These are phyloP conservation scores for Mentha longifolia DNA, from an alignment of 257 asterid species.

Conservation along the genomic window DNA sequence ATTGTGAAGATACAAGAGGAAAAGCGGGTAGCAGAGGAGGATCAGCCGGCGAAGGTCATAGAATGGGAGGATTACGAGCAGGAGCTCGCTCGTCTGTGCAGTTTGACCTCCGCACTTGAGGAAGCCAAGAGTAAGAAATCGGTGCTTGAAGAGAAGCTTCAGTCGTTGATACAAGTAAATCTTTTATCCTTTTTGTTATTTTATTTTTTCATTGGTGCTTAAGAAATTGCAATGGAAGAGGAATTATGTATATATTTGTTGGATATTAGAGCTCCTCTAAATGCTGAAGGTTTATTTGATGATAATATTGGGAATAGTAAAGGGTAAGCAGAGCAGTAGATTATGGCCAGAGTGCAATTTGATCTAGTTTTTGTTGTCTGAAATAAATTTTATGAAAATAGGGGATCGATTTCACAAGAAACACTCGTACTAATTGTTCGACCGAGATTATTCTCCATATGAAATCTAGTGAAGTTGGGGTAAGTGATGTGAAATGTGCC, in stretches of 20 bases:
- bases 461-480: not conserved
- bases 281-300: not conserved
- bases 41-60: slow-evolving; percentile 50
- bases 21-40: slow-evolving; percentile 39
- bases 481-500: slow-evolving; percentile 11
- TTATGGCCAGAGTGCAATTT: slow-evolving; percentile 19
- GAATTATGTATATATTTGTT: slow-evolving; percentile 1
- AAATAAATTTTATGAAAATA: not conserved
- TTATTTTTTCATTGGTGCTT: not conserved
- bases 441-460: not conserved
- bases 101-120: slow-evolving; percentile 74
- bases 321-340: slow-evolving; percentile 6
- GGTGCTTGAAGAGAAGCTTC: slow-evolving; percentile 61
- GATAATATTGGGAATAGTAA: slow-evolving; percentile 1
- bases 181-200: not conserved
- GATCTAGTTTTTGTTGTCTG: not conserved
- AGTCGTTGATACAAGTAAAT: slow-evolving; percentile 62
- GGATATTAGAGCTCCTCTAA: not conserved
- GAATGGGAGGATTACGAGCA: slow-evolving; percentile 96
- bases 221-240: slow-evolving; percentile 1
- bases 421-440: not conserved
- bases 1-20: slow-evolving; percentile 48
- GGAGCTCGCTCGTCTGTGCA: slow-evolving; percentile 80
- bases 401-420: not conserved
- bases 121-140: slow-evolving; percentile 66